Base-by-base conservation (phyloP, 2,329 filamentous ascomycete genomes). In the Trichoderma afroharzianum region DNA sequence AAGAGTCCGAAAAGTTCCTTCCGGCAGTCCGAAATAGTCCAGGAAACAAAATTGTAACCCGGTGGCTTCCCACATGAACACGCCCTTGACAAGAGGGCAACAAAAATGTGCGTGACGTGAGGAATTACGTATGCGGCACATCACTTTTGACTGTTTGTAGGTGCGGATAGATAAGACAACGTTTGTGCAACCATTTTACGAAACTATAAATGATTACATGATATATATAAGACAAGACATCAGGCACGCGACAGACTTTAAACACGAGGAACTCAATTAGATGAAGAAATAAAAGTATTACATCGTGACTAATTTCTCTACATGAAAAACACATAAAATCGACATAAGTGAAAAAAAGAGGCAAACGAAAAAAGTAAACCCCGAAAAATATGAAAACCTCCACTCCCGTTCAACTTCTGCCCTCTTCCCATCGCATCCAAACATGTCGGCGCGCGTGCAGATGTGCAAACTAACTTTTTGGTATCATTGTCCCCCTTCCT, bases 41-140 rank as follows among this genome's bases (percentile, higher is more conserved):
- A 32, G 21, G 21, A 36, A 15, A 15, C 24, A 21, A 33, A 5
- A 32, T n/a, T 39, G 36, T 18, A 24, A 28, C 12, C 4, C n/a
- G n/a, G 33, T 32, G 28, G n/a, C 18, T 26, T 59, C 15, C 33
- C 57, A 6, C 33, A 59, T 32, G 57, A 59, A 59, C 28, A 32
- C 11, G n/a, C 21, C 18, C 36, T 18, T 18, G 28, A n/a, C 30
- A 21, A 39, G n/a, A 30, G 33, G 33, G 36, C 18, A 33, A 63
- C 12, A 47, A 9, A 30, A 24, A 8, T 18, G 21, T 58, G 33
- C 24, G 55, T 68, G 55, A 68, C 66, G 66, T 68, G 66, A 59
- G 66, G 55, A 39, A 68, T 68, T 68, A 68, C 66, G 66, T 68
- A 32, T 68, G 66, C 55, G 55, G 66, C 66, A 68, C 66, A 43